These are phyloP conservation scores for Steccherinum ochraceum DNA, from an alignment of 768 basidiomycete genomes.

Conservation along the genomic window DNA sequence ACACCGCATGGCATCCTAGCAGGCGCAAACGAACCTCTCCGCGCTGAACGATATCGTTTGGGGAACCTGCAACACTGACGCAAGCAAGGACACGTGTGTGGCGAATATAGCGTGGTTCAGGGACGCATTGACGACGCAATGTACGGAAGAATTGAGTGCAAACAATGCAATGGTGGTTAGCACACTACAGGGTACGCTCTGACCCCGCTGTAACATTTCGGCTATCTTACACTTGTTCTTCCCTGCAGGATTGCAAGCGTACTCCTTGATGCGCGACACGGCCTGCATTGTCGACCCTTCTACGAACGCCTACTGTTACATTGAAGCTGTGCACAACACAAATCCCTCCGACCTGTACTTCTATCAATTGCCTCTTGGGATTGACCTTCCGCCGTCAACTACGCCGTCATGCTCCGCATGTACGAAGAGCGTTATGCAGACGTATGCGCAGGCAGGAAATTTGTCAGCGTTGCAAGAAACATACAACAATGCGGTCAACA, in stretches of 20 bases:
- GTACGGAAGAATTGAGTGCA: slow-evolving; percentile 48
- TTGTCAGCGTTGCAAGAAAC: slow-evolving; percentile 36
- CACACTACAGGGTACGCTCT: slow-evolving; percentile 48
- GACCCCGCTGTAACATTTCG: too few species aligned
- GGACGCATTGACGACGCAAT: slow-evolving; percentile 38
- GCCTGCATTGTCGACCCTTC: slow-evolving; percentile 55
- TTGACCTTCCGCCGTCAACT: slow-evolving; percentile 41
- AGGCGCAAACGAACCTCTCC: slow-evolving; percentile 62
- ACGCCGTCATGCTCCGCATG: slow-evolving; percentile 58
- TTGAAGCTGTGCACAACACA: slow-evolving; percentile 50
- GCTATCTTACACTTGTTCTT: too few species aligned
- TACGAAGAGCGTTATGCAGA: slow-evolving; percentile 49
- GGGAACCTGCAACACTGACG: slow-evolving; percentile 72
- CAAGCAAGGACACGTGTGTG: slow-evolving; percentile 44
- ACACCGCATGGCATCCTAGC: slow-evolving; percentile 18
- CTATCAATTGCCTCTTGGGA: slow-evolving; percentile 62
- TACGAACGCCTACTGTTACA: slow-evolving; percentile 66
- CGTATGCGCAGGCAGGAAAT: slow-evolving; percentile 38
- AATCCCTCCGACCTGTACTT: slow-evolving; percentile 68
- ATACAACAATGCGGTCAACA: slow-evolving; percentile 41
- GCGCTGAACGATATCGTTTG: slow-evolving; percentile 64
- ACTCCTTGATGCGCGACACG: slow-evolving; percentile 49
- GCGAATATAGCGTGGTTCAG: slow-evolving; percentile 65
- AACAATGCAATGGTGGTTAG: slow-evolving; percentile 45
- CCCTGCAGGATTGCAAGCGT: slow-evolving; percentile 58